phyloP scores from a whole-genome alignment of 441 rosid species.

The Pelargonium citronellum region DNA sequence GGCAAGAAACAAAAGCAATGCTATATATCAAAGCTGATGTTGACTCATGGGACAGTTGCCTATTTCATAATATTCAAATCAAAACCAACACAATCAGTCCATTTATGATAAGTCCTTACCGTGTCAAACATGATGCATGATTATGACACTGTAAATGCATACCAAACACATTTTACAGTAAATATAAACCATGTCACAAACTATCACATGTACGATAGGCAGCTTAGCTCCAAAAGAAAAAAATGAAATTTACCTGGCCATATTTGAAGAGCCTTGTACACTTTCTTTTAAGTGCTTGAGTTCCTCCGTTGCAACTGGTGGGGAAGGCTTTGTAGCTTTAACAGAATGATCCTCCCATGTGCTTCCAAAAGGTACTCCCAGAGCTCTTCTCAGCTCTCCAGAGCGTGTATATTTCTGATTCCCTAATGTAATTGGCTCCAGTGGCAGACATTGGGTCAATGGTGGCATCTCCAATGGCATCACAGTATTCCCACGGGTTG shows the following conservation, averaged over 20 bases:
- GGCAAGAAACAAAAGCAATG: constrained; percentile 8
- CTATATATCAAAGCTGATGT: not conserved
- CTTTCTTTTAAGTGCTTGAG: constrained; percentile 40
- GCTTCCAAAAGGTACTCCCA: constrained; percentile 40
- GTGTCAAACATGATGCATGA: constrained; percentile 1
- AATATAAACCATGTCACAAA: not conserved
- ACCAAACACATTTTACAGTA: not conserved
- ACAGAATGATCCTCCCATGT: constrained; percentile 36
- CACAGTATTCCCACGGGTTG: constrained; percentile 33
- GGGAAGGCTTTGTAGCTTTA: constrained; percentile 41
- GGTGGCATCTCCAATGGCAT: constrained; percentile 25
- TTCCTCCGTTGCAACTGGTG: constrained; percentile 41
- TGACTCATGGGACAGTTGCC: not conserved
- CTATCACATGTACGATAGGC: not conserved
- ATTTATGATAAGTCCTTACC: not conserved
- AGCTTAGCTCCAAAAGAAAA: not conserved
- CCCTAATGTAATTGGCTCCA: constrained; percentile 48
- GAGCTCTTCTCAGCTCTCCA: constrained; percentile 42
- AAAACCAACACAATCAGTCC: constrained; percentile 3
- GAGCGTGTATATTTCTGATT: constrained; percentile 32
- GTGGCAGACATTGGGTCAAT: constrained; percentile 27
- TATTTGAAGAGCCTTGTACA: constrained; percentile 28
- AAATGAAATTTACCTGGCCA: constrained; percentile 40
- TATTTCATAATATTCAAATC: not conserved
- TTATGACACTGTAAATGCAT: not conserved